Conservation (phyloP, 2,329 filamentous ascomycete species). For the Botryotinia convoluta region DNA sequence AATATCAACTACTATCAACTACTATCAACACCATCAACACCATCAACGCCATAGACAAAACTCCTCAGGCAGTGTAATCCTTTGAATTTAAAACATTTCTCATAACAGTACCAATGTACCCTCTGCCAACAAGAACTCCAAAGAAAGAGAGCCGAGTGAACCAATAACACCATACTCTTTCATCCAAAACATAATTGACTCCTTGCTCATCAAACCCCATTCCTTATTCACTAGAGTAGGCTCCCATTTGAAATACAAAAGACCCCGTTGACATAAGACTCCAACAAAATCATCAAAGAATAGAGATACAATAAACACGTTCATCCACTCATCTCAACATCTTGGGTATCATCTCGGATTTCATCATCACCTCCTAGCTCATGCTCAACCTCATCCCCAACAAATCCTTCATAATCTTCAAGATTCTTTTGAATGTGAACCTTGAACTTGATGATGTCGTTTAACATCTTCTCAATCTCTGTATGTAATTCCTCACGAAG, state of each 20-base stretch:
- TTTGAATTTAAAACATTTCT: neutral
- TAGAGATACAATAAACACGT: neutral
- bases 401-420: conserved; percentile 92
- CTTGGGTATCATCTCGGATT: conserved; percentile 51
- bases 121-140: neutral
- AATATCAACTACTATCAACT: neutral
- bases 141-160: neutral
- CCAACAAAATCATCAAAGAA: neutral
- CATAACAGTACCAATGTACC: neutral
- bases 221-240: neutral
- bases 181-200: conserved; percentile 12
- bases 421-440: conserved; percentile 90
- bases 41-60: neutral
- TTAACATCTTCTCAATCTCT: conserved; percentile 91
- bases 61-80: neutral
- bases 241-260: neutral
- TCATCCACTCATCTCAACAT: conserved; percentile 44
- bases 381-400: conserved; percentile 87
- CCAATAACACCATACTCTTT: too few species aligned
- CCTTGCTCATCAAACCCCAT: conserved; percentile 1
- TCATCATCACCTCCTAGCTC: conserved; percentile 66
- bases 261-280: neutral
- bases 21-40: neutral
- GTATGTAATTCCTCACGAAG: conserved; percentile 97
- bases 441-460: conserved; percentile 98